Base-by-base conservation (phyloP, 1,284 basidiomycete genomes). In the Nidula niveotomentosa region DNA sequence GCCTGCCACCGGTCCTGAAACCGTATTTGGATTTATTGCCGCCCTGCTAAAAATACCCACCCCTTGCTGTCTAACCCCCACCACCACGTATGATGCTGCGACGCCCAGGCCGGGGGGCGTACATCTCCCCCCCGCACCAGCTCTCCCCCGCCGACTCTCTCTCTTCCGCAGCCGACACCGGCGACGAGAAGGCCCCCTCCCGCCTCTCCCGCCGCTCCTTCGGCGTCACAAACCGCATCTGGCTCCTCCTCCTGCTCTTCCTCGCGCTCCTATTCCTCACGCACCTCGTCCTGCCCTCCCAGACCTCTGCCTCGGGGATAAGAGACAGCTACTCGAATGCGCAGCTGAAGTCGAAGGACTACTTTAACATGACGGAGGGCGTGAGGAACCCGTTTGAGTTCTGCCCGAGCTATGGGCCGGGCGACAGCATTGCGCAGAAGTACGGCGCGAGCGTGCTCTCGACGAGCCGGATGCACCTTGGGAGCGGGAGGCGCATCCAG, bases 401-500 rank as follows among this genome's bases (percentile, higher is more conserved):
- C 70, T 98, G 95, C 68, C 94, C 95, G 0, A 81, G 86, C 1
- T 92, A 91, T 68, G 92, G 93, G 1, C 87, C 90, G 13, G 84
- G 85, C 1, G 95, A 98, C 69, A 79, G 81, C 47, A 75, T 97
- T 45, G 91, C 86, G 1, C 71, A 78, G 43, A 89, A 90, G 68
- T 92, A 96, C 65, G 92, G 93, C 15, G 78, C 86, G n/a, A 76
- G 88, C 54, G 76, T 82, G 6, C 80, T 98, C 17, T 78, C 90
- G 12, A 89, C 90, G 72, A 93, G 85, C 56, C 78, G 91, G 53
- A 67, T 93, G 56, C 90, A 97, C 70, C 67, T 86, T 0, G 95
- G 95, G 3, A 93, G 86, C 50, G 86, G 91, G n/a, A 89, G 88
- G 34, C 79, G 95, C 45, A 75, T 97, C 3, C 91, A 94, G 69